Percentiles rank a stretch among this genome's conserved stretches.
Conservation (phyloP, 2,329 filamentous ascomycete genomes). For the Xylariaceae sp. region DNA sequence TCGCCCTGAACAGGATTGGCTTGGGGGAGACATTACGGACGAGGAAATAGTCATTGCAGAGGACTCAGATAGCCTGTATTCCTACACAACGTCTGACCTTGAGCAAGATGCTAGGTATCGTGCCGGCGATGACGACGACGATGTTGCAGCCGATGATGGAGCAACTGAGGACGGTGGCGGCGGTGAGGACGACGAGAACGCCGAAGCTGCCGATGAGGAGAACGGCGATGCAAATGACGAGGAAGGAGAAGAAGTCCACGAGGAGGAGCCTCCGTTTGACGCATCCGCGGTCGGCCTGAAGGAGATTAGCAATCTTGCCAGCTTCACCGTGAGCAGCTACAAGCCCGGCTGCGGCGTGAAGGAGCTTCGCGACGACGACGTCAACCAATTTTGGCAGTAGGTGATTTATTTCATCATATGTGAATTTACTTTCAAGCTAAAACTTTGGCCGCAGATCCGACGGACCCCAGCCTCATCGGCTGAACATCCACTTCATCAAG, state of each 20-base stretch:
- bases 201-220: slow-evolving; percentile 33
- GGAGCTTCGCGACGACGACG: slow-evolving; percentile 73
- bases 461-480: slow-evolving; percentile 78
- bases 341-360: slow-evolving; percentile 81
- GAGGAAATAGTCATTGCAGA: neutral
- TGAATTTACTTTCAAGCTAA: slow-evolving; percentile 2
- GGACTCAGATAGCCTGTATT: neutral
- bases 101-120: neutral
- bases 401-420: slow-evolving; percentile 32
- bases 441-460: slow-evolving; percentile 62
- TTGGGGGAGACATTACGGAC: neutral
- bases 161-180: slow-evolving; percentile 31
- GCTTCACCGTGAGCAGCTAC: slow-evolving; percentile 79
- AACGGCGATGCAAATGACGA: slow-evolving; percentile 33
- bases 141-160: slow-evolving; percentile 25
- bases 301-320: slow-evolving; percentile 82
- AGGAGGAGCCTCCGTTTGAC: slow-evolving; percentile 50
- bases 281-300: slow-evolving; percentile 65
- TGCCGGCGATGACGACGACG: slow-evolving; percentile 19
- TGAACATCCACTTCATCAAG: slow-evolving; percentile 86
- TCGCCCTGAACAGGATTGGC: neutral
- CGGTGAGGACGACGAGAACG: slow-evolving; percentile 35
- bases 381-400: slow-evolving; percentile 78
- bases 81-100: slow-evolving; percentile 5
- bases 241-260: slow-evolving; percentile 42